A percentile compares a stretch with the other conserved stretches of the same genome.
Conservation (phyloP, 768 basidiomycete genomes). For the Leccinum incarnatum region DNA sequence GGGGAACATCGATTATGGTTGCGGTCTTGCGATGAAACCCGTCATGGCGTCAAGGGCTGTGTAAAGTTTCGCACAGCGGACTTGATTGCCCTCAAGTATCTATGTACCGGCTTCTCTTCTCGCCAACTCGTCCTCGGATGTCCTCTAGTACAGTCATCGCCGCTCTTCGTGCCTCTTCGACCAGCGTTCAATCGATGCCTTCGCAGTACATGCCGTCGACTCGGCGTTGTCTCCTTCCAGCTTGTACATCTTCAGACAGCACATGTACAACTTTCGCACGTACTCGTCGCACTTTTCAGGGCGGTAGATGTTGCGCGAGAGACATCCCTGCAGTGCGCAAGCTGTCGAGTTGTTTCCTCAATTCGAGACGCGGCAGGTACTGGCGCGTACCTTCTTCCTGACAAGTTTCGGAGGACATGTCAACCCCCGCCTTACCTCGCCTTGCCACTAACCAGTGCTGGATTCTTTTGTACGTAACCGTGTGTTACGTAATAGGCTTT, state of each 20-base stretch:
- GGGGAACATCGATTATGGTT: neutral
- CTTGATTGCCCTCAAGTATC: neutral
- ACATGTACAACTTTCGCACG: constrained; percentile 54
- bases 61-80: constrained; percentile 15
- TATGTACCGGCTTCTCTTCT: neutral
- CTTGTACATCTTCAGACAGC: constrained; percentile 60
- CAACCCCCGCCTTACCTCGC: neutral
- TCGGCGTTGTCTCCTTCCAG: constrained; percentile 36
- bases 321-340: constrained; percentile 60
- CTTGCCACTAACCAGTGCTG: neutral
- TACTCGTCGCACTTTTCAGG: constrained; percentile 60
- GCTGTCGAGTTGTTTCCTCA: constrained; percentile 38
- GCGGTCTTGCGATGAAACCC: neutral
- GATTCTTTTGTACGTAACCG: too few relatives aligned
- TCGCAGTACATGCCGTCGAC: constrained; percentile 63
- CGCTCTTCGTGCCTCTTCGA: constrained; percentile 34
- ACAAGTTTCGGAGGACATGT: constrained; percentile 5
- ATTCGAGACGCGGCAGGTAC: neutral
- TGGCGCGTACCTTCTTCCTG: constrained; percentile 8
- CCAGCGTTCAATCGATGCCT: constrained; percentile 54
- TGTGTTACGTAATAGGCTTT: too few relatives aligned
- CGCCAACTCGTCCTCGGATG: too few relatives aligned
- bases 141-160: neutral
- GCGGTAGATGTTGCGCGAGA: constrained; percentile 59
- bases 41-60: constrained; percentile 3